phyloP scores from a whole-genome alignment of 371 early-diverging fungal species.

The Syncephalis fuscata region DNA sequence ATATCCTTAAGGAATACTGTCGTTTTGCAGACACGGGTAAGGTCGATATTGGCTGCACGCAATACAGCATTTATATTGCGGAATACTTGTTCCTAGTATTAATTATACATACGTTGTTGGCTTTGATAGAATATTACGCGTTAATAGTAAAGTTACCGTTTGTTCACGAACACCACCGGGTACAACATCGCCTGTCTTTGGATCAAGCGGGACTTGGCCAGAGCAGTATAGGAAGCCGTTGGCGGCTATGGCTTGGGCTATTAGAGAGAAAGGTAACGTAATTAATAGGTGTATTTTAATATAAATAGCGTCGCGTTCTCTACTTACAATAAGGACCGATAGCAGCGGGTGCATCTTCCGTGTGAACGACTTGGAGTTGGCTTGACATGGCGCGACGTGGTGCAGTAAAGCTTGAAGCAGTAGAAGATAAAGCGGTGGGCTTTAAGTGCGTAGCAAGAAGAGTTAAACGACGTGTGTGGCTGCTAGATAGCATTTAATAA shows the following conservation, averaged over 20 bases:
- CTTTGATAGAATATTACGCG: neutral
- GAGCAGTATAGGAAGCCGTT: conserved; percentile 76
- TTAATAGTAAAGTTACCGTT: conserved; percentile 19
- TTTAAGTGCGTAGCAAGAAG: too few species aligned
- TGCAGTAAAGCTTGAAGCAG: too few species aligned
- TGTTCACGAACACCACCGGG: conserved; percentile 49
- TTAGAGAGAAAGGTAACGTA: neutral
- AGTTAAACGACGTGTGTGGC: too few species aligned
- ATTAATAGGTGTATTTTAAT: neutral
- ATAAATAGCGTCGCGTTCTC: conserved; percentile 2
- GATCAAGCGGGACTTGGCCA: conserved; percentile 59
- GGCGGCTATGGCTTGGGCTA: conserved; percentile 68
- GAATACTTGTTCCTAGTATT: conserved; percentile 38
- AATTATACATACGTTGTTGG: neutral
- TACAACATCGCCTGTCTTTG: conserved; percentile 38
- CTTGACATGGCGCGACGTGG: too few species aligned
- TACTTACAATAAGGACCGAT: conserved; percentile 75
- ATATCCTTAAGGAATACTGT: conserved; percentile 83
- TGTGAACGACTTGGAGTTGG: conserved; percentile 20
- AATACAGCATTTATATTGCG: conserved; percentile 61
- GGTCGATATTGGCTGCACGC: conserved; percentile 48
- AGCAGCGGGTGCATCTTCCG: conserved; percentile 46
- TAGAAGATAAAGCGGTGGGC: too few species aligned
- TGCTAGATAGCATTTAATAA: too few species aligned
- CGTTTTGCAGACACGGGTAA: conserved; percentile 74